Evolutionary conservation across 495 filamentous ascomycete genomes (phyloP), one percentile per base, ranked within the genome.

Genomic region (Paragyromitra xinjiangensis): DNA sequence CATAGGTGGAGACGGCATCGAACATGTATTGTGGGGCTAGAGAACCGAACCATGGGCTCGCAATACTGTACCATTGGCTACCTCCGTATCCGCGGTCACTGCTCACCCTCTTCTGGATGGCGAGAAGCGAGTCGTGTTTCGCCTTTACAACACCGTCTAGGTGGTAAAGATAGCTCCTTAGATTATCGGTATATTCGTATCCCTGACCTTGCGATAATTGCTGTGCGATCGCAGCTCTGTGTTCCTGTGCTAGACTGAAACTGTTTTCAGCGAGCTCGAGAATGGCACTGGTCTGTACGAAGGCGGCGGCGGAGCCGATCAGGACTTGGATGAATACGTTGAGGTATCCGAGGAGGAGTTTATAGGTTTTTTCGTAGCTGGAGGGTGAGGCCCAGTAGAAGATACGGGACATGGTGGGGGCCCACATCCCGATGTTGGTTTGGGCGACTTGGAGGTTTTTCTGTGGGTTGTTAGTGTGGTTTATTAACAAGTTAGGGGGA

Each of bases 361-460:
- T 53, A 16, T 80, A 74, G 26, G 75, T 77, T 24, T 61, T 64
- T 29, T 80, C 78, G 9, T 73, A 66, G 51, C 51, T 58, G n/a
- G 77, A 58, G 24, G 71, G 64, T 19, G 67, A 55, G 37, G 77
- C 61, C 78, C 78, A 80, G 48, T 75, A 74, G 44, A 80, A 80
- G 16, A 58, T 51, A 3, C 61, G 59, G 14, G 77, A 73, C 77
- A 80, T 80, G 14, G 55, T 65, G 12, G 77, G 76, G 3, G 77
- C 62, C 68, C 69, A 68, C 44, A 62, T 61, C 22, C 67, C 78
- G 8, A 80, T 78, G 53, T 80, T 80, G 34, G 61, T 53, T 66
- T 80, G 78, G 16, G 78, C 77, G 11, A 78, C 62, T 7, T 74
- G 71, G 48, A 80, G 64, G 40, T 74, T 79, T 55, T 65, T 66